phyloP scores from a whole-genome alignment of 345 rosid genomes.

The Moringa oleifera region DNA sequence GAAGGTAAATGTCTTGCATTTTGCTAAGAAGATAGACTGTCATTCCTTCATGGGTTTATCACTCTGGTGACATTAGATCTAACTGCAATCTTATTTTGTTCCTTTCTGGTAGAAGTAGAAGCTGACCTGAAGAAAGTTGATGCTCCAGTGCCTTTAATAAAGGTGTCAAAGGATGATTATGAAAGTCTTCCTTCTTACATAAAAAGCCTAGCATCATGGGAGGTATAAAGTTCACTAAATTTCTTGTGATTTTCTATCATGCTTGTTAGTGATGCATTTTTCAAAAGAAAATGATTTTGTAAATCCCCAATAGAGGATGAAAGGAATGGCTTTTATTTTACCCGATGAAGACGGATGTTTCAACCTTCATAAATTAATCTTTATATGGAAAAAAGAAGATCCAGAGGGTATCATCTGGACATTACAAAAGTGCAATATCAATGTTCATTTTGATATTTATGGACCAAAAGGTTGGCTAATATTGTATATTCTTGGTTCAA shows the following conservation, averaged over 20 bases:
- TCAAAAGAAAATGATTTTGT: neutral
- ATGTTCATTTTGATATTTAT: neutral
- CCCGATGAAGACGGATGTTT: neutral
- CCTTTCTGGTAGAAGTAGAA: conserved; percentile 15
- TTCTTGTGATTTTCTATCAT: neutral
- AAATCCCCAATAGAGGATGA: neutral
- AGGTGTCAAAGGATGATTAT: conserved; percentile 48
- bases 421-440: neutral
- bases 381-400: neutral
- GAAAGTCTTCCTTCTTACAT: conserved; percentile 70
- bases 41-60: neutral
- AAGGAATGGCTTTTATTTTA: neutral
- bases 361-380: neutral
- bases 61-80: neutral
- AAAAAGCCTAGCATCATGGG: conserved; percentile 75
- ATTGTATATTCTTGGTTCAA: neutral
- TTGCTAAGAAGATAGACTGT: neutral
- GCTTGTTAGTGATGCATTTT: neutral
- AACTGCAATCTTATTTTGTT: conserved; percentile 5
- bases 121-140: conserved; percentile 17
- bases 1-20: conserved; percentile 35
- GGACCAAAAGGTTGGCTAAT: neutral
- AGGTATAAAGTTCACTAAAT: conserved; percentile 41
- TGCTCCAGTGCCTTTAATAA: conserved; percentile 24
- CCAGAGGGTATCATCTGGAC: neutral